Evolutionary conservation across 2,329 filamentous ascomycete species (phyloP).

Genomic region (Nectriaceae sp.): DNA sequence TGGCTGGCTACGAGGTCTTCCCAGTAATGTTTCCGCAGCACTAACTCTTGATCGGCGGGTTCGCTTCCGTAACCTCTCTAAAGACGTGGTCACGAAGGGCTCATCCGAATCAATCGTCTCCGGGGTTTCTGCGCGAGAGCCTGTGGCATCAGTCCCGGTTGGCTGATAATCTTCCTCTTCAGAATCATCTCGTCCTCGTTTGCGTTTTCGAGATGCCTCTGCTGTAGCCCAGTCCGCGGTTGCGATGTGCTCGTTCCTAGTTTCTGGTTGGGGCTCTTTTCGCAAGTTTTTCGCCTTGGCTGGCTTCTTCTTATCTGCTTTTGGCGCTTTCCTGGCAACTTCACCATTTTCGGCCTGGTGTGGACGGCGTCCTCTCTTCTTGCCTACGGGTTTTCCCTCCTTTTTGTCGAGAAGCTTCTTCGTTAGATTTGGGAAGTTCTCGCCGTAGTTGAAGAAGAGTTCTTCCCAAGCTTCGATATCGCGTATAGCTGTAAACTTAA

Average conservation of each 20-base stretch:
- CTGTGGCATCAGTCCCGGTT: conserved; percentile 22
- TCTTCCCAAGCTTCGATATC: conserved; percentile 74
- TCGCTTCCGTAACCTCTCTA: conserved; percentile 30
- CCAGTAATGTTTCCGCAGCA: conserved; percentile 9
- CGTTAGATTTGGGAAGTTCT: conserved; percentile 64
- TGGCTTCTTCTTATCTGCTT: conserved; percentile 27
- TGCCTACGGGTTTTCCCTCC: conserved; percentile 31
- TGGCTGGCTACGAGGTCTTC: conserved; percentile 21
- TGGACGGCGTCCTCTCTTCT: conserved; percentile 29
- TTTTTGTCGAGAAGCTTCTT: conserved; percentile 44
- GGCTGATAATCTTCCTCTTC: conserved; percentile 34
- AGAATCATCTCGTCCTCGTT: conserved; percentile 29
- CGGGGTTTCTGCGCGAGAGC: conserved; percentile 21
- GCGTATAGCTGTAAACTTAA: conserved; percentile 69
- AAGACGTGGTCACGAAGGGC: conserved; percentile 12
- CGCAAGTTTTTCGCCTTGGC: conserved; percentile 15
- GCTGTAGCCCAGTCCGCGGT: conserved; percentile 14
- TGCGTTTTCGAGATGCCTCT: conserved; percentile 28
- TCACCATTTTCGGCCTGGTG: conserved; percentile 17
- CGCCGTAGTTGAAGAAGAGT: conserved; percentile 80
- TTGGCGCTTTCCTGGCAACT: conserved; percentile 27
- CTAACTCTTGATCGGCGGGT: conserved; percentile 15
- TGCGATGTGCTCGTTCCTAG: conserved; percentile 17
- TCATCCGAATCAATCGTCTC: conserved; percentile 29
- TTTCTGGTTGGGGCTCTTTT: conserved; percentile 6